Evolutionary conservation across 331 rosid genomes (phyloP), one percentile per base, ranked within the genome.

Genomic region (Quercus lobata): DNA sequence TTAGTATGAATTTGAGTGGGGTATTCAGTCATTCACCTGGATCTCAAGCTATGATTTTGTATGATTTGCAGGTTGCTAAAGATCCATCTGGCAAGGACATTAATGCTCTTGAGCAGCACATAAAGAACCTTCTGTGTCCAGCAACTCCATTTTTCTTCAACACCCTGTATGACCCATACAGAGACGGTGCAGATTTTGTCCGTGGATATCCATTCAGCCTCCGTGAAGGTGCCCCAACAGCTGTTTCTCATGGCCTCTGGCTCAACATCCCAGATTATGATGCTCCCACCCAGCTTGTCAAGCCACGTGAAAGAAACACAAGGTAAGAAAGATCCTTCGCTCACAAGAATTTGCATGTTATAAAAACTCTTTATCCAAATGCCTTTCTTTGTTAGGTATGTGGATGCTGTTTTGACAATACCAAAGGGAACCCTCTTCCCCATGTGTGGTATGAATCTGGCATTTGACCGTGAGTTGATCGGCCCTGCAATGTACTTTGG

Each of bases 401-500:
- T 90, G 3, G 89, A 90, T 86, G 92, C 92, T 3, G 87, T 90
- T 4, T 1, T 90, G 86, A 84, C 92, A 2, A 61, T 88, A 8
- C 92, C 94, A 27, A 90, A 84, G 80, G 89, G 89, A 53, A 84
- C 92, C 19, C 86, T 88, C 25, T 90, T 88, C 49, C 92, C 94
- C 60, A 90, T 90, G 94, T 86, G 94, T 77, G 94, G 88, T 61
- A 90, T 90, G 94, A 90, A 90, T 71, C 80, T 90, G 86, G 94
- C 89, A 27, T 90, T 90, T 80, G 83, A 90, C 87, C 92, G 94
- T 22, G 89, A 84, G 8, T 69, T 90, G 30, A 84, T 90, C 29
- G 94, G 94, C 25, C 90, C 94, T 18, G 94, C 89, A 30, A 84
- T 90, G 94, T 88, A 90, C 88, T 88, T 88, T 54, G 94, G 90